Conservation (phyloP, 805 yeast species). For the Zygosaccharomyces bisporus region DNA sequence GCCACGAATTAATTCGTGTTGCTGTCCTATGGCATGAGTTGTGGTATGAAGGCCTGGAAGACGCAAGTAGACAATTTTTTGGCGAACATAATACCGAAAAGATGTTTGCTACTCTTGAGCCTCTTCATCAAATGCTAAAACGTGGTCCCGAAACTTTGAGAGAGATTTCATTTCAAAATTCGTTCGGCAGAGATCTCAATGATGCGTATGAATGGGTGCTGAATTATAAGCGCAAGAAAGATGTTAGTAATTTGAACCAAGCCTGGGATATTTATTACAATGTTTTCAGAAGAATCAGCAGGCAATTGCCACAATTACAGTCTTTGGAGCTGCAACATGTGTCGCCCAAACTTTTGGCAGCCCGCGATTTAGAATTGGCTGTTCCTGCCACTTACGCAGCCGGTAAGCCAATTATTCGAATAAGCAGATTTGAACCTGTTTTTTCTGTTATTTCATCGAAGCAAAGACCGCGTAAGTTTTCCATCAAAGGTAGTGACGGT, state of each 20-base stretch:
- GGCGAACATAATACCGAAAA: constrained; percentile 93
- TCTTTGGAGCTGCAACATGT: constrained; percentile 88
- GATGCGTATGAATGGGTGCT: constrained; percentile 94
- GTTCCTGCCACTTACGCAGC: constrained; percentile 92
- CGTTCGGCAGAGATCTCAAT: constrained; percentile 87
- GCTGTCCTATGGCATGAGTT: constrained; percentile 97
- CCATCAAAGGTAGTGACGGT: constrained; percentile 86
- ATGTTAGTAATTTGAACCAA: constrained; percentile 83
- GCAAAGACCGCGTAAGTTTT: constrained; percentile 87
- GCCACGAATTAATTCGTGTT: constrained; percentile 86
- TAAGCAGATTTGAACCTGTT: constrained; percentile 73
- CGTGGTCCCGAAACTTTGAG: constrained; percentile 89
- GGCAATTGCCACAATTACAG: constrained; percentile 83
- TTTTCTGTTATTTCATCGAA: constrained; percentile 88
- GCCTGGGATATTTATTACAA: constrained; percentile 97
- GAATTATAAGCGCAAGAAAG: constrained; percentile 80
- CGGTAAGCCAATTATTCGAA: constrained; percentile 71
- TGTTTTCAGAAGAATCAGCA: constrained; percentile 85
- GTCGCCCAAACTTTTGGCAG: constrained; percentile 81
- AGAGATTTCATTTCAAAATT: constrained; percentile 87
- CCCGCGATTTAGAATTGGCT: constrained; percentile 77
- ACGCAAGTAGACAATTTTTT: constrained; percentile 88
- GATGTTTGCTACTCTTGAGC: constrained; percentile 88
- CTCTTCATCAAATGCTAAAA: constrained; percentile 78
- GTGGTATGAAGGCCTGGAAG: constrained; percentile 97